These are phyloP conservation scores for Colletotrichum musae DNA, from an alignment of 2,329 filamentous ascomycete species.

Conservation along the genomic window DNA sequence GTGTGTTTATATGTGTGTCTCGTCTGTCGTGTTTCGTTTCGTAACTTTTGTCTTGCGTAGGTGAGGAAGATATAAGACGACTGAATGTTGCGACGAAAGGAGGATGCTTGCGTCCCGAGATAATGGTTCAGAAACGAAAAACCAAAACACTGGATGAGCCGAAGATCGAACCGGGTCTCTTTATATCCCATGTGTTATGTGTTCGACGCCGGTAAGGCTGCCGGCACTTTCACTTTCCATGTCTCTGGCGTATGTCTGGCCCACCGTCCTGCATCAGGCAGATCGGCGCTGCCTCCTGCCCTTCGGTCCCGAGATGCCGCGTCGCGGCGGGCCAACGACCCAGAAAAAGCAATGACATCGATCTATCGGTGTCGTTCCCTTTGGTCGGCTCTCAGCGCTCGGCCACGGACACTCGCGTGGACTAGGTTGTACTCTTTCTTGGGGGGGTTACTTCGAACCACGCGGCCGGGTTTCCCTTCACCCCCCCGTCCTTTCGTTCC, in stretches of 20 bases:
- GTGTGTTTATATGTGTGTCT: neutral
- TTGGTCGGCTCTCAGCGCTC: neutral
- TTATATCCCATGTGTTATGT: slow-evolving; percentile 16
- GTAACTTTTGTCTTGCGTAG: no score
- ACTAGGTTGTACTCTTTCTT: slow-evolving; percentile 7
- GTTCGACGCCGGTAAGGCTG: slow-evolving; percentile 19
- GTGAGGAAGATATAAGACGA: neutral
- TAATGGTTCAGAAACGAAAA: slow-evolving; percentile 20
- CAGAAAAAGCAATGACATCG: slow-evolving; percentile 34
- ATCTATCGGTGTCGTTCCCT: slow-evolving; percentile 8
- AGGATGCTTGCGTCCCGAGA: slow-evolving; percentile 23
- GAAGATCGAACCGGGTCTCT: slow-evolving; percentile 28
- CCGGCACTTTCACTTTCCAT: neutral
- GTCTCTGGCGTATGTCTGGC: slow-evolving; percentile 2
- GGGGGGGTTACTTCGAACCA: slow-evolving; percentile 31
- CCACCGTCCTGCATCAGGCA: neutral
- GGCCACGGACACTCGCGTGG: slow-evolving; percentile 33
- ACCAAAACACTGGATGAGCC: slow-evolving; percentile 16
- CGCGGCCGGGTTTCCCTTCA: slow-evolving; percentile 13
- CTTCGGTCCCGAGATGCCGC: slow-evolving; percentile 37
- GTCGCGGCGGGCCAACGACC: neutral
- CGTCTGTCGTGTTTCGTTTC: neutral
- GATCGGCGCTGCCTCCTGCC: slow-evolving; percentile 1
- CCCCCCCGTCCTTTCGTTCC: neutral
- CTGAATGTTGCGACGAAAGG: slow-evolving; percentile 32